These are phyloP conservation scores for Colletotrichum graminicola DNA, from an alignment of 2,329 filamentous ascomycete genomes.

Conservation along the genomic window DNA sequence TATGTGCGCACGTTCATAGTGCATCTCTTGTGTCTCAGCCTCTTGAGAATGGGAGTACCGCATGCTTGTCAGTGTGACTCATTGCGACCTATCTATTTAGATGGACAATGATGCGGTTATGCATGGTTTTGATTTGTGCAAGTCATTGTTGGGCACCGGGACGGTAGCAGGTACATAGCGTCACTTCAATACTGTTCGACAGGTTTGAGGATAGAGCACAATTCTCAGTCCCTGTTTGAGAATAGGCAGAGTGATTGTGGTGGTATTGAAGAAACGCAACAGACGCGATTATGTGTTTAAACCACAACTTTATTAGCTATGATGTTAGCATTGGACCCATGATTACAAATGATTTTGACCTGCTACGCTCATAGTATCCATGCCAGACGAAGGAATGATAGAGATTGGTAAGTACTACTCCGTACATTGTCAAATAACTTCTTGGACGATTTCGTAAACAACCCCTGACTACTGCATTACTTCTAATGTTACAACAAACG, in stretches of 20 bases:
- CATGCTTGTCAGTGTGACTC: neutral
- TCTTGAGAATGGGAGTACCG: neutral
- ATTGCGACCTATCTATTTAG: neutral
- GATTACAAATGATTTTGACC: too few relatives aligned
- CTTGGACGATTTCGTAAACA: neutral
- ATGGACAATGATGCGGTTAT: too few relatives aligned
- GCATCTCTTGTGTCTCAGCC: neutral
- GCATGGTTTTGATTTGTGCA: neutral
- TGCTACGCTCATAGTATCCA: neutral
- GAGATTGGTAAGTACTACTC: neutral
- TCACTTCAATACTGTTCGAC: neutral
- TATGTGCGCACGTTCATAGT: neutral
- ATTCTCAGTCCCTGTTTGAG: neutral
- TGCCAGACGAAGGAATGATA: neutral
- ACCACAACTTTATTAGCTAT: too few relatives aligned
- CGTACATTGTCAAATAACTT: neutral
- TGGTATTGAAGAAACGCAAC: too few relatives aligned
- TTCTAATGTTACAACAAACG: neutral
- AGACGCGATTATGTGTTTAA: too few relatives aligned
- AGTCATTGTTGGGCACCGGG: neutral
- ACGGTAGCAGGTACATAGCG: neutral
- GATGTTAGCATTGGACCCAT: too few relatives aligned
- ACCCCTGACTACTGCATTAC: accelerated
- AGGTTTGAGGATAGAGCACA: neutral
- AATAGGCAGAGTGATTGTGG: too few relatives aligned